These are phyloP conservation scores for Diplodia mutila DNA, from an alignment of 2,329 filamentous ascomycete genomes.

Conservation along the genomic window DNA sequence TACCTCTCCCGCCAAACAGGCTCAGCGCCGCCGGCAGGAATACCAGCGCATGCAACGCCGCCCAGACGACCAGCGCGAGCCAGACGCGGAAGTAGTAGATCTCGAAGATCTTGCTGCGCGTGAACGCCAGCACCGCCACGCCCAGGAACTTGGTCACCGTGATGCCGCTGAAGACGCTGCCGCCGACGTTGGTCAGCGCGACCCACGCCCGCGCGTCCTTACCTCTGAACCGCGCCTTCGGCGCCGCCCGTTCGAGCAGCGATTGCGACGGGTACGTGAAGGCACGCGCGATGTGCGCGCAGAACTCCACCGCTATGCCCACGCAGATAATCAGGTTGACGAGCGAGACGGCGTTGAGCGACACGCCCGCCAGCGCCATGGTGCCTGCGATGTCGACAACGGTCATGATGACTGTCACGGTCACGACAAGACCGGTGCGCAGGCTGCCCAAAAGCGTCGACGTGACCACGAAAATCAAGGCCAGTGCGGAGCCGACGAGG, in stretches of 20 bases:
- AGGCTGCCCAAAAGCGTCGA: slow-evolving; percentile 82
- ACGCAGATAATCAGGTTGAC: slow-evolving; percentile 98
- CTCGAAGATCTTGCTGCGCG: slow-evolving; percentile 97
- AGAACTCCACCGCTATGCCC: slow-evolving; percentile 96
- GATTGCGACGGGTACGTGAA: slow-evolving; percentile 89
- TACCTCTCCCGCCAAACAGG: slow-evolving; percentile 78
- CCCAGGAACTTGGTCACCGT: slow-evolving; percentile 94
- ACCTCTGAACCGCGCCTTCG: slow-evolving; percentile 72
- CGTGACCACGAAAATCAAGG: slow-evolving; percentile 81
- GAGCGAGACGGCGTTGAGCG: slow-evolving; percentile 90
- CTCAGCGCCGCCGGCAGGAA: slow-evolving; percentile 90
- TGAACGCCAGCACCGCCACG: slow-evolving; percentile 90
- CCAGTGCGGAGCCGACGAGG: slow-evolving; percentile 80
- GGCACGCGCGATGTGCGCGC: slow-evolving; percentile 91
- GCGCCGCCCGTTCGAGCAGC: slow-evolving; percentile 80
- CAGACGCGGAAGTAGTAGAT: slow-evolving; percentile 99
- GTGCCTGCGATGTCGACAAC: slow-evolving; percentile 92
- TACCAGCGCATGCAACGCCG: slow-evolving; percentile 83
- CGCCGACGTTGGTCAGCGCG: slow-evolving; percentile 90
- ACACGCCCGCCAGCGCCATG: slow-evolving; percentile 88
- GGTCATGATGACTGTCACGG: slow-evolving; percentile 87
- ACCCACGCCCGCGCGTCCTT: slow-evolving; percentile 89
- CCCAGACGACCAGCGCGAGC: slow-evolving; percentile 88
- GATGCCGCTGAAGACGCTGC: slow-evolving; percentile 93
- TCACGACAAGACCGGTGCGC: slow-evolving; percentile 79